Conservation (phyloP, 495 filamentous ascomycete genomes). For the Neurospora pannonica region DNA sequence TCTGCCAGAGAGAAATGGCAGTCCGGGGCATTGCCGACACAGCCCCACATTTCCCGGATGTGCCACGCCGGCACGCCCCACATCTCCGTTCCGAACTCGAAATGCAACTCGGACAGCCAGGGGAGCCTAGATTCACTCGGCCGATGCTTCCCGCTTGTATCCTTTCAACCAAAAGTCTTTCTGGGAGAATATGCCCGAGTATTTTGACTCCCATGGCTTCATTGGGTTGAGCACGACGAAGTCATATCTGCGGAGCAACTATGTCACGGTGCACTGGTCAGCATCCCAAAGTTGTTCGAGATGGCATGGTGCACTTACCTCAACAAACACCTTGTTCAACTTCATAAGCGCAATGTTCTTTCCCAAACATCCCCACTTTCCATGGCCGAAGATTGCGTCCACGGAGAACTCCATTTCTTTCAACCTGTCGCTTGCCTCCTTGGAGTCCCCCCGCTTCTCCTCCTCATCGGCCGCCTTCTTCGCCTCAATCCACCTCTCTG, state of each 20-base stretch:
- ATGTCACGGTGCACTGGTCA: not conserved
- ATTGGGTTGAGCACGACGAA: slow-evolving; percentile 34
- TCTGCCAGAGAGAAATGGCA: not conserved
- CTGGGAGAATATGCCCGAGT: slow-evolving; percentile 4
- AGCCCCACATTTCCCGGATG: not conserved
- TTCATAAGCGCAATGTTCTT: slow-evolving; percentile 28
- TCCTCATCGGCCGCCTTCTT: not conserved
- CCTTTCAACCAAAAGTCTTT: slow-evolving; percentile 2
- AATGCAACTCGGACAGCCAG: not conserved
- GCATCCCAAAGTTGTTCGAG: not conserved
- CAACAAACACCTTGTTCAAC: slow-evolving; percentile 41
- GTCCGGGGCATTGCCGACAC: not conserved
- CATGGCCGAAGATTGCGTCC: slow-evolving; percentile 18
- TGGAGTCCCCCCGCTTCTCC: not conserved
- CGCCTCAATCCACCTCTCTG: slow-evolving; percentile 6
- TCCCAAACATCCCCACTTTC: slow-evolving; percentile 27
- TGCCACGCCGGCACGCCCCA: not conserved
- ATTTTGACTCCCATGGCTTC: slow-evolving; percentile 5
- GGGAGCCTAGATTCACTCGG: too few relatives aligned
- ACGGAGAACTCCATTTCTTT: not conserved
- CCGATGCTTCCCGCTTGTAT: not conserved
- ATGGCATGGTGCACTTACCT: slow-evolving; percentile 37
- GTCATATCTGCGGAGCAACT: slow-evolving; percentile 42
- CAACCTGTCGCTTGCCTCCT: not conserved
- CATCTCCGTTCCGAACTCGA: not conserved